Evolutionary conservation across 2,329 filamentous ascomycete genomes (phyloP), one percentile per base, ranked within the genome.

Genomic region (Aspergillus fumigatus): DNA sequence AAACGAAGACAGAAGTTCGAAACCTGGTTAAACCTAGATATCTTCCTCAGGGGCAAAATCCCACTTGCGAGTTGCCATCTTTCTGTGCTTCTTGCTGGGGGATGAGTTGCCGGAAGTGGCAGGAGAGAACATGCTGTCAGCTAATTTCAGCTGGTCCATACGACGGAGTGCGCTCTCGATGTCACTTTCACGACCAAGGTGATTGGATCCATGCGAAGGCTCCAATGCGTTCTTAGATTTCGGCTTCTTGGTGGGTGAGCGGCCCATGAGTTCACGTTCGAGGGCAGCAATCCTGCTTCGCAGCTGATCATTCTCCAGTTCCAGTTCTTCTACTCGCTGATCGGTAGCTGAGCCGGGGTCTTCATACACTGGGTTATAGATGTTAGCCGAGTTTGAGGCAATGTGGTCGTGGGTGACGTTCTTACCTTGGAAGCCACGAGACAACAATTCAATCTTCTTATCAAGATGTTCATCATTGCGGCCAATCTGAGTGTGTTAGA

Each of bases 401-500:
- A n/a, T 19, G 14, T 2, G 14, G 25, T 3, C 25, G 32, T 8
- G 14, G 21, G 23, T 17, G 21, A 45, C 11, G 7, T 27, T 62
- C 68, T 71, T 77, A 72, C 73, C 77, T 60, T 73, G 74, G 65
- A 80, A 77, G 9, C 82, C 81, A 52, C 83, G 78, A 54, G 85
- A 82, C 35, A 89, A 75, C 23, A 91, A 81, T 57, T 91, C 93
- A 7, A 96, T 82, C 76, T 99, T 99, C 62, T 85, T 85, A 71
- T 97, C 92, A 69, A 94, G 83, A 73, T 95, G 90, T 70, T 90
- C 89, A 59, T 96, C 91, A 52, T 86, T 86, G 48, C 86, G 84
- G 65, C 95, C 92, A 54, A 77, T 68, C 72, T 76, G 48, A 10
- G 4, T 26, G 2, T 1, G n/a, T 70, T 53, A 68, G 61, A 25